phyloP scores from a whole-genome alignment of 257 asterid species.

The Solanum sejunctum region DNA sequence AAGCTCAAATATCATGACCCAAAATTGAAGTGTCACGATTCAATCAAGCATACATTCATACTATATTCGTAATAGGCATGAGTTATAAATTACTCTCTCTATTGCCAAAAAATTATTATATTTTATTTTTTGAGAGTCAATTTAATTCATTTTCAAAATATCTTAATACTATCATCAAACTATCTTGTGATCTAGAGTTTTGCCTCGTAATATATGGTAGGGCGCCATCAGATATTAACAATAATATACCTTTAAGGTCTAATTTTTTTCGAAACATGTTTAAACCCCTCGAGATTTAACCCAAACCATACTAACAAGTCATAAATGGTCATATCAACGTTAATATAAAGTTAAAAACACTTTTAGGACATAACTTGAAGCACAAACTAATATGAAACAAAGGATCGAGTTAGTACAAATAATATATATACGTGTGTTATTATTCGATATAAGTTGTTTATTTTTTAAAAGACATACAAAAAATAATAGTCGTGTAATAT shows the following conservation, averaged over 20 bases:
- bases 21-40: no score
- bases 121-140: no score
- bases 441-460: background rate
- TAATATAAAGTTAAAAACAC: background rate
- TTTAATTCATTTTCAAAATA: no score
- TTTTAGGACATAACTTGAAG: background rate
- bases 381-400: background rate
- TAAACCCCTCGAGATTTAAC: background rate
- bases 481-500: background rate
- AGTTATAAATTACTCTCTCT: no score
- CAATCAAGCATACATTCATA: no score
- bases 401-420: background rate
- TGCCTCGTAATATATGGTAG: no score
- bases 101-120: no score
- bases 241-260: no score
- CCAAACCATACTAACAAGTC: background rate
- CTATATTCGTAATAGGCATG: no score
- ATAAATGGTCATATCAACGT: background rate
- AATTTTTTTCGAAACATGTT: background rate
- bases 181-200: background rate
- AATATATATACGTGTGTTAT: background rate
- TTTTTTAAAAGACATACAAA: background rate
- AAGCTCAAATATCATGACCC: no score
- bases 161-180: no score
- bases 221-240: no score